phyloP scores from a whole-genome alignment of 768 basidiomycete genomes.

The Russula abietina region DNA sequence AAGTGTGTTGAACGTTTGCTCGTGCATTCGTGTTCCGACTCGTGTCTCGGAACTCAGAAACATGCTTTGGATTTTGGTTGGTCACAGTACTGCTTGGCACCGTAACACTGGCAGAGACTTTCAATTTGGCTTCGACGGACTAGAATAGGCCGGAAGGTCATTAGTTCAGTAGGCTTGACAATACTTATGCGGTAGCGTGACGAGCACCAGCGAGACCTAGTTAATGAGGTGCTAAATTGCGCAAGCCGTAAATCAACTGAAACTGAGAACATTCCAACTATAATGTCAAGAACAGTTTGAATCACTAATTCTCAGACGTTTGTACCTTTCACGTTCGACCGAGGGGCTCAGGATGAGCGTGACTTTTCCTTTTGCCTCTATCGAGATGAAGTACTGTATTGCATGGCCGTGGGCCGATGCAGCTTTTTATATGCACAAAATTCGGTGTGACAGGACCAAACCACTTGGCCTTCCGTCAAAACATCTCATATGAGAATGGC shows the following conservation, averaged over 20 bases:
- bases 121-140: no score
- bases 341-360: neutral
- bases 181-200: neutral
- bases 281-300: no score
- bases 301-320: neutral
- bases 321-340: neutral
- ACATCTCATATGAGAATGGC: slow-evolving; percentile 42
- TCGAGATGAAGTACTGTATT: neutral
- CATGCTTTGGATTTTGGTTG: neutral
- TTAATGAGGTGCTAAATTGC: no score
- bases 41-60: no score
- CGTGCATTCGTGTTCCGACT: no score
- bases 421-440: neutral
- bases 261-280: no score
- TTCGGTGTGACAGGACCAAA: no score
- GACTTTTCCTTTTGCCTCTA: neutral
- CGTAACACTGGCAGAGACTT: no score
- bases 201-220: no score
- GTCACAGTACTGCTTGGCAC: neutral
- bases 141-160: no score
- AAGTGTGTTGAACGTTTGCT: no score
- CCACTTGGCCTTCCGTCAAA: neutral
- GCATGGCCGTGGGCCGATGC: neutral
- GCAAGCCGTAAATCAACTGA: no score
- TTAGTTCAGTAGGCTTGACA: neutral